These are phyloP conservation scores for Schoenoplectus triqueter DNA, from an alignment of 202 grass and related monocot genomes.

Conservation along the genomic window DNA sequence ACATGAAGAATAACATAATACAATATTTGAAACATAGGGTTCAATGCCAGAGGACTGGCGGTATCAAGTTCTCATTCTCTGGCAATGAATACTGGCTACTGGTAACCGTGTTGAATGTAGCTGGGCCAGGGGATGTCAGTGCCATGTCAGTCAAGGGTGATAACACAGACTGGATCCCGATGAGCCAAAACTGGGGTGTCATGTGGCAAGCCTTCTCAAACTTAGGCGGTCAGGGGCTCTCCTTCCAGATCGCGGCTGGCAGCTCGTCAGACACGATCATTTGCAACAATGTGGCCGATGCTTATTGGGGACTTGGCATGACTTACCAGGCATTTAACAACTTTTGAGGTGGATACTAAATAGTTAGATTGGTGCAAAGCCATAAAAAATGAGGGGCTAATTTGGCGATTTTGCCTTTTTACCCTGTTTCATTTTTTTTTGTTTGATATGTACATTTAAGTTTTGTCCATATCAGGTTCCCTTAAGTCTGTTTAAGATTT, in stretches of 20 bases:
- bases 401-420: slow-evolving; percentile 5
- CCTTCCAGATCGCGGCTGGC: slow-evolving; percentile 39
- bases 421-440: neutral
- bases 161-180: slow-evolving; percentile 34
- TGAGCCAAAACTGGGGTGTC: slow-evolving; percentile 45
- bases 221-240: slow-evolving; percentile 41
- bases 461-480: slow-evolving; percentile 30
- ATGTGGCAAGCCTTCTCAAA: slow-evolving; percentile 42
- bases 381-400: slow-evolving; percentile 8
- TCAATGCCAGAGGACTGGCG: slow-evolving; percentile 27
- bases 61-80: slow-evolving; percentile 41
- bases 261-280: slow-evolving; percentile 29
- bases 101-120: slow-evolving; percentile 42
- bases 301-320: slow-evolving; percentile 39
- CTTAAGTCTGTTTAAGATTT: slow-evolving; percentile 30
- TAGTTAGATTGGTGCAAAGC: slow-evolving; percentile 14
- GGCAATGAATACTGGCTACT: slow-evolving; percentile 52
- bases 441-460: slow-evolving; percentile 8
- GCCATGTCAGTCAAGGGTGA: slow-evolving; percentile 40
- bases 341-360: neutral
- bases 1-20: slow-evolving; percentile 24
- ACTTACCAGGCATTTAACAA: slow-evolving; percentile 49
- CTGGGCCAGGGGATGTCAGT: slow-evolving; percentile 41
- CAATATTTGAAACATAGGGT: slow-evolving; percentile 37
- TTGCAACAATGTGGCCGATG: slow-evolving; percentile 36